These are phyloP conservation scores for Castanea mollissima DNA, from an alignment of 306 rosid species.

Conservation along the genomic window DNA sequence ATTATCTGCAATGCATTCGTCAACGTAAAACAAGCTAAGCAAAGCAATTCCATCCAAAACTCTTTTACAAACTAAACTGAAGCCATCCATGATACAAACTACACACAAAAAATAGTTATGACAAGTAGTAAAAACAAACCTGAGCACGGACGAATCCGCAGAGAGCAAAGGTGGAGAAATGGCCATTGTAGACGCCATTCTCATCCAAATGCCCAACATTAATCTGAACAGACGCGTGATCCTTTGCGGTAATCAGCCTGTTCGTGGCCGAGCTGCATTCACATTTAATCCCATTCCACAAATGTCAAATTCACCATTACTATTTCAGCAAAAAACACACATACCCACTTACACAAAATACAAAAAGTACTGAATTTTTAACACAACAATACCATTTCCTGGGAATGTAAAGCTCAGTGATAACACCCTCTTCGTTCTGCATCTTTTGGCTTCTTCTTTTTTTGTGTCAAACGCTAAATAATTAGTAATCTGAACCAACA, in stretches of 20 bases:
- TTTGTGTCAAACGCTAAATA: neutral
- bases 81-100: neutral
- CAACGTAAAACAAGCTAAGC: no score
- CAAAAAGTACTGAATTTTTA: no score
- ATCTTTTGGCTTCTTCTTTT: slow-evolving; percentile 13
- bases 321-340: no score
- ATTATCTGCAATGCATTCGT: no score
- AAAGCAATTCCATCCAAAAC: neutral
- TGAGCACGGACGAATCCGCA: slow-evolving; percentile 79
- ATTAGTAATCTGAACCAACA: no score
- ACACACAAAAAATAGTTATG: neutral
- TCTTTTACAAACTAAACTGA: neutral
- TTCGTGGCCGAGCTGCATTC: slow-evolving; percentile 71
- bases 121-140: slow-evolving; percentile 28
- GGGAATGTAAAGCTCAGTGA: slow-evolving; percentile 52
- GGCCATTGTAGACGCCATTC: slow-evolving; percentile 63
- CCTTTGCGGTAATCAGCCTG: slow-evolving; percentile 71
- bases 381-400: slow-evolving; percentile 28
- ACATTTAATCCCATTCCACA: neutral
- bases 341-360: no score
- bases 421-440: slow-evolving; percentile 53
- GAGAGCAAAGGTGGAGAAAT: slow-evolving; percentile 68
- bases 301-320: neutral
- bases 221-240: slow-evolving; percentile 78
- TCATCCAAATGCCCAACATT: slow-evolving; percentile 79